Evolutionary conservation across 2,329 filamentous ascomycete genomes (phyloP).

Genomic region (Aspergillus sp.): DNA sequence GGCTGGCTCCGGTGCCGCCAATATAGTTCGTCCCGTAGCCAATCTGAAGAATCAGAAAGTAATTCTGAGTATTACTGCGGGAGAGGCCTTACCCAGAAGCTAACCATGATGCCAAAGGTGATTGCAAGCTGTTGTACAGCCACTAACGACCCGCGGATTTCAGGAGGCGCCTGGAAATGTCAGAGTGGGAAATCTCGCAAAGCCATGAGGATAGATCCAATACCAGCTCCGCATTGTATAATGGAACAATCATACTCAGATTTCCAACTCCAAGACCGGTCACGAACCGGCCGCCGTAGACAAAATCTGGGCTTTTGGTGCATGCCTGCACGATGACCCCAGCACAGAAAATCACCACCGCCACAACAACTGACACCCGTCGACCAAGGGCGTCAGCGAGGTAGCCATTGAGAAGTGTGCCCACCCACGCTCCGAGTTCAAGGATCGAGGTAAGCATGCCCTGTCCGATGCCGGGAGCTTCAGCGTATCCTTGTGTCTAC

Average conservation of each 20-base stretch:
- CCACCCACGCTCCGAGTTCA: constrained; percentile 33
- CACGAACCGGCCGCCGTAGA: constrained; percentile 35
- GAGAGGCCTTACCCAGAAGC: constrained; percentile 28
- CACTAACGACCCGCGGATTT: constrained; percentile 36
- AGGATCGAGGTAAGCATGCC: constrained; percentile 35
- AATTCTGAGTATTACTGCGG: not conserved
- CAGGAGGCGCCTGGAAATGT: constrained; percentile 27
- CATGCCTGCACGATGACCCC: constrained; percentile 33
- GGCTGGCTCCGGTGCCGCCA: constrained; percentile 50
- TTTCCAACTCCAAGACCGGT: constrained; percentile 38
- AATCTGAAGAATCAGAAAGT: constrained; percentile 20
- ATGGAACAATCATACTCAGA: constrained; percentile 34
- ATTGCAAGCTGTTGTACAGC: constrained; percentile 38
- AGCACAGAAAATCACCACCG: constrained; percentile 27
- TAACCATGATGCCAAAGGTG: constrained; percentile 38
- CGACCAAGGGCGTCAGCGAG: constrained; percentile 30
- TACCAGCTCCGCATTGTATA: constrained; percentile 33
- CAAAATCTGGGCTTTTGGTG: constrained; percentile 20
- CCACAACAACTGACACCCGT: constrained; percentile 25
- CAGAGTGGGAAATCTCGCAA: not conserved
- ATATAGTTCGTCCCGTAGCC: constrained; percentile 52
- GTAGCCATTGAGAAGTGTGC: constrained; percentile 30
- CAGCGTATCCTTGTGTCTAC: constrained; percentile 22
- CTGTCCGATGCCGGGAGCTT: constrained; percentile 17
- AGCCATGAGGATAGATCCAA: not conserved